These are phyloP conservation scores for Yarrowia yakushimensis DNA, from an alignment of 805 yeast genomes.

Conservation along the genomic window DNA sequence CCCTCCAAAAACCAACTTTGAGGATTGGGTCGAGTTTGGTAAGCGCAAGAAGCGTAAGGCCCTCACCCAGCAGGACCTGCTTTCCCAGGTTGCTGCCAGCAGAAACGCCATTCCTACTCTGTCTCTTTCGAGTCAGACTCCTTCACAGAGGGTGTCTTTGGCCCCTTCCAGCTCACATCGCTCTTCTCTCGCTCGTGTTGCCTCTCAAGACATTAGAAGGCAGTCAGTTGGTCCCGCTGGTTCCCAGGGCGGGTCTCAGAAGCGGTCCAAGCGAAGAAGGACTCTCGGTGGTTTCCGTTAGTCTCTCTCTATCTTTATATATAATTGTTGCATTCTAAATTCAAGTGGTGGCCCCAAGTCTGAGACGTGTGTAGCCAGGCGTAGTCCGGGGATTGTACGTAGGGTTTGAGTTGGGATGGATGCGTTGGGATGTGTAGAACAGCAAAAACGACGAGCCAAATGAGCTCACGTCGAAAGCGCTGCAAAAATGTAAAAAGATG, in stretches of 20 bases:
- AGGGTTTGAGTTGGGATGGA: no score
- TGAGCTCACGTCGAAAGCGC: no score
- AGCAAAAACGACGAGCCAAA: no score
- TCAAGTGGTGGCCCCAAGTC: no score
- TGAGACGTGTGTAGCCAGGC: no score
- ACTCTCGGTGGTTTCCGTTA: not conserved
- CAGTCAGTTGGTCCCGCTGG: not conserved
- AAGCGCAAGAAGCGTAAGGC: not conserved
- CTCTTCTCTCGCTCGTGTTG: not conserved
- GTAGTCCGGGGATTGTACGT: no score
- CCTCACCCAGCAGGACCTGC: not conserved
- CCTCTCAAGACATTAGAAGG: not conserved
- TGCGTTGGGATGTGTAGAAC: no score
- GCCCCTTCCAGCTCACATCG: not conserved
- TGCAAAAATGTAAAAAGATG: not conserved
- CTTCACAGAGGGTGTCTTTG: not conserved
- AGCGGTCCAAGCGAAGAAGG: not conserved
- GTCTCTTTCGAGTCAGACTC: slow-evolving; percentile 6
- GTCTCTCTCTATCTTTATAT: not conserved
- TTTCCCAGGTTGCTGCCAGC: not conserved
- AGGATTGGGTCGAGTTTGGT: not conserved
- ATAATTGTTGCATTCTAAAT: not conserved
- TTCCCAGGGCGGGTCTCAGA: not conserved
- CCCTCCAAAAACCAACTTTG: not conserved
- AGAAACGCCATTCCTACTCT: not conserved